A percentile compares a stretch with the other conserved stretches of the same genome.
These are phyloP conservation scores for Pholiota molesta DNA, from an alignment of 768 basidiomycete genomes.

Conservation along the genomic window DNA sequence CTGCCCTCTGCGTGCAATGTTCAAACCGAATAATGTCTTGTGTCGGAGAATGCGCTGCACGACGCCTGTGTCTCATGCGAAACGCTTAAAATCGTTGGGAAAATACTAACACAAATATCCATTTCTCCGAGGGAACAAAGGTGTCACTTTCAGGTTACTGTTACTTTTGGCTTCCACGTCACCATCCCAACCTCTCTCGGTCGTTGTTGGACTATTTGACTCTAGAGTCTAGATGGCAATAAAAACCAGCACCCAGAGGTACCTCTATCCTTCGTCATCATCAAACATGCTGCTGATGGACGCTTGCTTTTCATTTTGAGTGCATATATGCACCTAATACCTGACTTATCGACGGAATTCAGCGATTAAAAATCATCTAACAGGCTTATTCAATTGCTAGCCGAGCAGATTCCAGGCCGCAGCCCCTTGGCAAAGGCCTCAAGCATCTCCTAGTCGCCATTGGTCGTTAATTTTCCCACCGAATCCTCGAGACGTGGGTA, in stretches of 20 bases:
- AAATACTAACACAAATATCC: not conserved
- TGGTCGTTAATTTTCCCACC: constrained; percentile 11
- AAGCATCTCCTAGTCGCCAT: not conserved
- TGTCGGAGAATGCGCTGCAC: not conserved
- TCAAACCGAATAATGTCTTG: not conserved
- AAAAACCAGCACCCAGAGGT: not conserved
- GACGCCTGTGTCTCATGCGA: not conserved
- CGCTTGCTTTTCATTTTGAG: not conserved
- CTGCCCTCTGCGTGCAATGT: not conserved
- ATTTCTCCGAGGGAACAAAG: not conserved
- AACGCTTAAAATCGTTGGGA: constrained; percentile 1
- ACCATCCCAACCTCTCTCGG: not conserved
- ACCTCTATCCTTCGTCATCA: not conserved
- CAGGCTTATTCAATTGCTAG: not conserved
- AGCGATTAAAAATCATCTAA: not conserved
- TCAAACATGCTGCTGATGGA: not conserved
- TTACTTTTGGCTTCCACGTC: not conserved
- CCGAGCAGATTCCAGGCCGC: constrained; percentile 1
- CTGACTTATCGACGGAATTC: not conserved
- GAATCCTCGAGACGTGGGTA: constrained; percentile 18
- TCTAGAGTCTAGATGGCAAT: not conserved
- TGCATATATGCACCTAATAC: not conserved
- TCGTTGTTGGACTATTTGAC: not conserved
- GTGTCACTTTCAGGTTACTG: not conserved
- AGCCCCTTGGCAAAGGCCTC: constrained; percentile 2